Base-by-base conservation (phyloP, 495 filamentous ascomycete species). In the Neurospora terricola region DNA sequence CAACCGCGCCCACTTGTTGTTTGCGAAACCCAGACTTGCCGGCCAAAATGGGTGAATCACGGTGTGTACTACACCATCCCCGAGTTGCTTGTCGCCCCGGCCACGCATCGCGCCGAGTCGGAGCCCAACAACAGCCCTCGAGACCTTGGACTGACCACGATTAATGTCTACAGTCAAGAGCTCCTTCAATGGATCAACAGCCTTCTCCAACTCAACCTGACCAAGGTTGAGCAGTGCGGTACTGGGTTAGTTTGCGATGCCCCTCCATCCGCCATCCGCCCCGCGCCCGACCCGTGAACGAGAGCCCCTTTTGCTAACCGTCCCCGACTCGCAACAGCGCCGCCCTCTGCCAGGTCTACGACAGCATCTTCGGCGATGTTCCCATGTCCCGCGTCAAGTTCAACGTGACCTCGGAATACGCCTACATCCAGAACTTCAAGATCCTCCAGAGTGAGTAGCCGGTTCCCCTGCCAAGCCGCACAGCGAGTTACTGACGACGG, bases 211-310 rank as follows among this genome's bases (percentile, higher is more conserved):
- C 89, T 98, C 76, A 98, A 98, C 84, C 89, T 99, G 73, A 98
- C 95, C 80, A 98, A 97, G 84, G 92, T 99, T 80, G 96, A 99
- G 84, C 96, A 99, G 87, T 98, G 96, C 83, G 96, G 96, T 77
- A 98, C 96, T 77, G 96, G 96, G 96, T 99, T 92, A 77, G 92
- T 80, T 66, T 66, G 70, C 74, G 76, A 75, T 77, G 73, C 74
- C 80, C 76, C 77, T 79, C 80, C 78, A 74, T 77, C 71, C 70
- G 72, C 72, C 73, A 69, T 72, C 74, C 74, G 78, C 76, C 80
- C 81, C 81, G 80, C 81, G 81, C 75, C 77, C 38, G 70, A 72
- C 37, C 37, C 21, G 48, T 21, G 21, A 78, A 71, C 74, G 68
- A 27, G 69, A 69, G 48, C 39, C 38, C 69, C 37, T 30, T 69